Evolutionary conservation across 345 rosid species (phyloP).

Genomic region (Eucalyptus globulus): DNA sequence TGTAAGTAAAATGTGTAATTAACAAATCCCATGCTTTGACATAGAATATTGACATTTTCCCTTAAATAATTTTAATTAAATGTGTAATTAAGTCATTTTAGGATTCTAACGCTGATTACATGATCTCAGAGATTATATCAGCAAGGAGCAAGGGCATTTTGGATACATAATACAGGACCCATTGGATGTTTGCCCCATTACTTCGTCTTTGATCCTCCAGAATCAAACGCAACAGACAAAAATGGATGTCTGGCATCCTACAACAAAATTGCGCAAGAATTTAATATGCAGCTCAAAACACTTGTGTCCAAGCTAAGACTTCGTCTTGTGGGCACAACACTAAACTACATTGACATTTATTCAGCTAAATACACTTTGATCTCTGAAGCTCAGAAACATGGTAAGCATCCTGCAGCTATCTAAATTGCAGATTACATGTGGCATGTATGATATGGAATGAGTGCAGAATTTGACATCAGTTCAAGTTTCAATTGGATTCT

Average conservation of each 20-base stretch:
- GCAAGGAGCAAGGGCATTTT: slow-evolving; percentile 51
- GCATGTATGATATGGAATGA: not conserved
- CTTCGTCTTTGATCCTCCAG: slow-evolving; percentile 47
- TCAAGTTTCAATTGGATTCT: not conserved
- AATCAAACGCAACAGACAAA: slow-evolving; percentile 49
- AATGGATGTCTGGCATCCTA: slow-evolving; percentile 71
- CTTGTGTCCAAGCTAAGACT: slow-evolving; percentile 31
- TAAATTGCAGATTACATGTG: not conserved
- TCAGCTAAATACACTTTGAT: slow-evolving; percentile 32
- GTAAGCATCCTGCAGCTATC: not conserved
- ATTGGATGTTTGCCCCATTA: slow-evolving; percentile 77
- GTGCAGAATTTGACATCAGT: not conserved
- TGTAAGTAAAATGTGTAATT: not conserved
- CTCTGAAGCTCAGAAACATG: not conserved
- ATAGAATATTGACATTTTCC: not conserved
- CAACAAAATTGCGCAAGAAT: slow-evolving; percentile 65
- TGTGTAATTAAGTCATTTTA: not conserved
- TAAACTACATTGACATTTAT: slow-evolving; percentile 67
- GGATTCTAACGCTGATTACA: not conserved
- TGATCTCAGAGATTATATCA: slow-evolving; percentile 25
- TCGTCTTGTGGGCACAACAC: slow-evolving; percentile 50
- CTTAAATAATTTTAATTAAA: not conserved
- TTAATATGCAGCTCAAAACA: slow-evolving; percentile 57
- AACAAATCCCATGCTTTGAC: not conserved
- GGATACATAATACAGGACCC: slow-evolving; percentile 91